Evolutionary conservation across 495 filamentous ascomycete genomes (phyloP).

Genomic region (Chaetomium cochliodes): DNA sequence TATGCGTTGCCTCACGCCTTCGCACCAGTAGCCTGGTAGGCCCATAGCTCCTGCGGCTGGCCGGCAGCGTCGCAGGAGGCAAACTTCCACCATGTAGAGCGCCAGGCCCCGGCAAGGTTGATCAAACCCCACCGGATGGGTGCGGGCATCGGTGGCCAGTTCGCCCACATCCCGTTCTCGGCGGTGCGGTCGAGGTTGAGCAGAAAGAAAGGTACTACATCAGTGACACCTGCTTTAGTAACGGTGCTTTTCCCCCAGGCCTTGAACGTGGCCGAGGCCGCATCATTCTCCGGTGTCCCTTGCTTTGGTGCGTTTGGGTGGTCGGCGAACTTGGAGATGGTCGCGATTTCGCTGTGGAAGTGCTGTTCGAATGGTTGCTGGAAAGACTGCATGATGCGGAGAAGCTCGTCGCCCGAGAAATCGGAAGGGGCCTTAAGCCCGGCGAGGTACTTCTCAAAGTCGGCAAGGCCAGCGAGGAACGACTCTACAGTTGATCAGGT

Average conservation of each 20-base stretch:
- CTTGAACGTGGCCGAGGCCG: slow-evolving; percentile 38
- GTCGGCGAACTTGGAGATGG: slow-evolving; percentile 47
- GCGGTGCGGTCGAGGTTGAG: slow-evolving; percentile 54
- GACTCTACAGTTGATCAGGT: slow-evolving; percentile 37
- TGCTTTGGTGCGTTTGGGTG: slow-evolving; percentile 49
- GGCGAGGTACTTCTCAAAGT: slow-evolving; percentile 50
- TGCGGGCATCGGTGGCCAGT: slow-evolving; percentile 52
- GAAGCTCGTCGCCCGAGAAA: slow-evolving; percentile 47
- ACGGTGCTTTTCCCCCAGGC: slow-evolving; percentile 53
- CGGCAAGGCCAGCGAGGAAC: slow-evolving; percentile 49
- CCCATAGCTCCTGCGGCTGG: slow-evolving; percentile 45
- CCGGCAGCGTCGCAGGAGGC: slow-evolving; percentile 47
- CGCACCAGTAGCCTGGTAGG: slow-evolving; percentile 28
- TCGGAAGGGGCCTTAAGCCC: slow-evolving; percentile 35
- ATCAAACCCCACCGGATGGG: slow-evolving; percentile 48
- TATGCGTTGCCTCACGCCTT: slow-evolving; percentile 11
- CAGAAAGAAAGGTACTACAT: slow-evolving; percentile 57
- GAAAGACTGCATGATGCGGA: slow-evolving; percentile 50
- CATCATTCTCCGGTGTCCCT: slow-evolving; percentile 36
- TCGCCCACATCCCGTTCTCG: slow-evolving; percentile 54
- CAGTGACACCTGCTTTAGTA: slow-evolving; percentile 48
- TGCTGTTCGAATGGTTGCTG: slow-evolving; percentile 49
- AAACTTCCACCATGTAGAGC: slow-evolving; percentile 55
- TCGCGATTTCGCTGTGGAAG: slow-evolving; percentile 55
- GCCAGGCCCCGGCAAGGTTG: slow-evolving; percentile 47